Evolutionary conservation across 1,139 yeast species (phyloP), one percentile per base, ranked within the genome.

Genomic region (Diutina pseudorugosa): DNA sequence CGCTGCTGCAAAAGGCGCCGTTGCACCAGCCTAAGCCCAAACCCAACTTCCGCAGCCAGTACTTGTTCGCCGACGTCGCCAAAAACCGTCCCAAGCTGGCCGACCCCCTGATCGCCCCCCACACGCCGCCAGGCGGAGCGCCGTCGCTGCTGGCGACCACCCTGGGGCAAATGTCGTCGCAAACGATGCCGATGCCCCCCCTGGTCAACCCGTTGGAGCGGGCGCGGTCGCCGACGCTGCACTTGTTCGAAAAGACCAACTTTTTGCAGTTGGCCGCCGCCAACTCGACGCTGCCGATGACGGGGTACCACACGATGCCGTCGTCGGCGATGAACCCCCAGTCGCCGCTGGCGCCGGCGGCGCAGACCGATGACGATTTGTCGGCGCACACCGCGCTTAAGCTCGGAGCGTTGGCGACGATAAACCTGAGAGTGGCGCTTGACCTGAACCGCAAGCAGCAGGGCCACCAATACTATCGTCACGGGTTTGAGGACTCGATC

Each of bases 351-450:
- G 16, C 53, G 51, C n/a, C 52, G 47, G 20, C 58, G 53, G 47
- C 53, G 19, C 47, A 23, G 16, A 12, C 53, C 9, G 61, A 59
- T 51, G 66, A 63, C 47, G 77, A 78, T 57, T 63, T 73, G 60
- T 66, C 72, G 51, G 75, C 74, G 42, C 49, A 45, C 40, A 74
- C 76, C 44, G 72, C 73, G 9, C 65, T 77, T 57, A 82, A 82
- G 62, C 65, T 82, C 56, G 83, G 83, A 23, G 85, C 86, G 1
- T 69, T 82, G 56, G 77, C 83, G 19, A 82, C 87, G 4, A 81
- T 82, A 55, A 79, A 80, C 59, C 77, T 79, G 12, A 66, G 87
- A 52, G 81, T 78, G 21, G 83, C 82, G 12, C 68, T 80, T 56
- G 86, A 82, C 61, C 76, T 79, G 7, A 72, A 69, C 59, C 73